Base-by-base conservation (phyloP, 129 eudicot genomes). In the Arctium lappa region DNA sequence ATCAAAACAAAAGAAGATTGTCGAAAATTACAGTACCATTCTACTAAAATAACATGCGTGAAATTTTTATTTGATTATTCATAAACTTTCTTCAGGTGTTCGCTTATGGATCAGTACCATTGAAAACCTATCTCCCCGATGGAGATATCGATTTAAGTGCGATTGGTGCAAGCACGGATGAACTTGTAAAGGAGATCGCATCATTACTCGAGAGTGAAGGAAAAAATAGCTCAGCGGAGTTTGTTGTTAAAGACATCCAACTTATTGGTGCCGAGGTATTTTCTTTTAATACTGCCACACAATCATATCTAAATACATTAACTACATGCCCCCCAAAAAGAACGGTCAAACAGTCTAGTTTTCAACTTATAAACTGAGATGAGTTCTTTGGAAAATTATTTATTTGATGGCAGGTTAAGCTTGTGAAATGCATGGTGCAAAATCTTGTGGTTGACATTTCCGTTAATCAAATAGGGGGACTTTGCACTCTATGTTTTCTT, bases 81-180 rank as follows among this genome's bases (percentile, higher is more conserved):
- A 71, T 73, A 53, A 44, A 62, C 30, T 27, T 76, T 83, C 6
- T 79, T 10, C 85, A 96, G 99, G 98, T 93, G 11, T 87, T 96
- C 70, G 91, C 98, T 56, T 96, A 91, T 80, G 99, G 99, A 31
- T 96, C 99, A 8, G 99, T 96, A 16, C 99, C 99, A 0, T 81
- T 96, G 39, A 96, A 89, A 81, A 96, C 99, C 6, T 96, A 91
- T 86, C 97, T 96, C 76, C 98, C 99, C n/a, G 99, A 96, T 76
- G 99, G 99, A 78, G 99, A 96, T 80, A 93, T 96, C 69, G 99
- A 96, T 82, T 82, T 96, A 75, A 96, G 97, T 73, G 95, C 88
- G 7, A 89, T 90, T 76, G 92, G 94, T 87, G 85, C 85, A 80
- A 86, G n/a, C 75, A 68, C 84, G 16, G 95, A 89, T 76, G 91